Percentiles rank a stretch among this genome's conserved stretches.
Conservation (phyloP, 2,329 filamentous ascomycete species). For the Xylariaceae sp. region DNA sequence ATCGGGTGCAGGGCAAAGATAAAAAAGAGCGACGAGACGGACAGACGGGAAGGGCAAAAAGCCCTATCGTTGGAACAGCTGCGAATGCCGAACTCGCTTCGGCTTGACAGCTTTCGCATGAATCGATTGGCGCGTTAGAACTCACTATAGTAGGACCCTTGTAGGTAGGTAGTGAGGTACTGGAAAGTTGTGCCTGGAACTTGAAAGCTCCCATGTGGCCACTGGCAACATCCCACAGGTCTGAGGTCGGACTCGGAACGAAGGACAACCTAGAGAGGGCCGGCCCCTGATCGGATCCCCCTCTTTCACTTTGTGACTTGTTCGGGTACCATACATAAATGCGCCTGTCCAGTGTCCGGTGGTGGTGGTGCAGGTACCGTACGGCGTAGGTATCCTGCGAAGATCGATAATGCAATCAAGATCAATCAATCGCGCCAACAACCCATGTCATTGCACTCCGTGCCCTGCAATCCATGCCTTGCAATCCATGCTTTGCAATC, state of each 20-base stretch:
- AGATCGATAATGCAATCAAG: not conserved
- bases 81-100: too few species aligned
- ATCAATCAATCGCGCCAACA: not conserved
- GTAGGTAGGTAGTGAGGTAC: not conserved
- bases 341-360: too few species aligned
- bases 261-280: not conserved
- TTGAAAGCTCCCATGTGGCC: conserved; percentile 3
- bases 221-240: conserved; percentile 3
- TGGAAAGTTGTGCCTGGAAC: conserved; percentile 2
- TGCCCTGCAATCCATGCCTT: not conserved
- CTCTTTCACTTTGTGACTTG: too few species aligned
- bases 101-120: not conserved
- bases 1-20: not conserved
- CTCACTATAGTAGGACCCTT: not conserved
- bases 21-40: not conserved
- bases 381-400: not conserved
- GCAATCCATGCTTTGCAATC: not conserved
- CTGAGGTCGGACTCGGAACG: not conserved
- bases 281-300: not conserved
- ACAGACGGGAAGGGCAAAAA: too few species aligned
- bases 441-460: not conserved
- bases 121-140: conserved; percentile 7
- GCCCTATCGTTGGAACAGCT: too few species aligned
- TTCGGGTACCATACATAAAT: too few species aligned
- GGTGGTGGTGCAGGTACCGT: too few species aligned